Conservation (phyloP, 2,329 filamentous ascomycete genomes). For the Scedosporium apiospermum region DNA sequence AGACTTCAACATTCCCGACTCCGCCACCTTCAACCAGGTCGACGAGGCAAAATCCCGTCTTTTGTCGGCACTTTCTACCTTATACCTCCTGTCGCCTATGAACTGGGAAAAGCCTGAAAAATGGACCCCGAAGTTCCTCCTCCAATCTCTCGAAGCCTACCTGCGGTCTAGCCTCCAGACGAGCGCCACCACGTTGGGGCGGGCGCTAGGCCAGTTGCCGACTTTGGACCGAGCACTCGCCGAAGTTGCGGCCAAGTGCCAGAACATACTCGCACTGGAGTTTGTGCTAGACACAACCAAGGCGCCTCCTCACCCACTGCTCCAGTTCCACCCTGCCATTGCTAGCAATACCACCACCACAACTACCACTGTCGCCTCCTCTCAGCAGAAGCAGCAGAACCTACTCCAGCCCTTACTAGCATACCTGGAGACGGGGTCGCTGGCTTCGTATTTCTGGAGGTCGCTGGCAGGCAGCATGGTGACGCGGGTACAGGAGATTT, state of each 20-base stretch:
- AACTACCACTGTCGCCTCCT: slow-evolving; percentile 7
- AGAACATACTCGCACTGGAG: slow-evolving; percentile 85
- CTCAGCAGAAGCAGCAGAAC: slow-evolving; percentile 27
- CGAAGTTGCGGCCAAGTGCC: slow-evolving; percentile 76
- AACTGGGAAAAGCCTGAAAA: slow-evolving; percentile 41
- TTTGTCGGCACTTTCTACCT: slow-evolving; percentile 61
- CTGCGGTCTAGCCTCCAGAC: slow-evolving; percentile 72
- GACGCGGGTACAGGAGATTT: slow-evolving; percentile 71
- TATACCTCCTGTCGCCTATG: slow-evolving; percentile 74
- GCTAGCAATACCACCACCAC: slow-evolving; percentile 7
- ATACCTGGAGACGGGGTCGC: slow-evolving; percentile 75
- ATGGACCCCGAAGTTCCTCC: slow-evolving; percentile 59
- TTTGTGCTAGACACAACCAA: slow-evolving; percentile 61
- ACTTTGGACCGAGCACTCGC: slow-evolving; percentile 71
- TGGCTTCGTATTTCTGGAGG: slow-evolving; percentile 91
- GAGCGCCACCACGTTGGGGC: slow-evolving; percentile 63
- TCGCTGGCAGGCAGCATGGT: slow-evolving; percentile 72
- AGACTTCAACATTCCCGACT: slow-evolving; percentile 63
- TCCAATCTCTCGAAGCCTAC: slow-evolving; percentile 71
- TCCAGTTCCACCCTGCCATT: slow-evolving; percentile 26
- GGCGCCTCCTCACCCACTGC: slow-evolving; percentile 58
- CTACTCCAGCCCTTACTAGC: slow-evolving; percentile 65
- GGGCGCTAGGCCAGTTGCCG: slow-evolving; percentile 71
- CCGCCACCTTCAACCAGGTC: slow-evolving; percentile 49
- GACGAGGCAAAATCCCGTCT: slow-evolving; percentile 70